Percentiles rank a stretch among this genome's conserved stretches.
Evolutionary conservation across 2,329 filamentous ascomycete genomes (phyloP).

Genomic region (Arthrinium puccinioides): DNA sequence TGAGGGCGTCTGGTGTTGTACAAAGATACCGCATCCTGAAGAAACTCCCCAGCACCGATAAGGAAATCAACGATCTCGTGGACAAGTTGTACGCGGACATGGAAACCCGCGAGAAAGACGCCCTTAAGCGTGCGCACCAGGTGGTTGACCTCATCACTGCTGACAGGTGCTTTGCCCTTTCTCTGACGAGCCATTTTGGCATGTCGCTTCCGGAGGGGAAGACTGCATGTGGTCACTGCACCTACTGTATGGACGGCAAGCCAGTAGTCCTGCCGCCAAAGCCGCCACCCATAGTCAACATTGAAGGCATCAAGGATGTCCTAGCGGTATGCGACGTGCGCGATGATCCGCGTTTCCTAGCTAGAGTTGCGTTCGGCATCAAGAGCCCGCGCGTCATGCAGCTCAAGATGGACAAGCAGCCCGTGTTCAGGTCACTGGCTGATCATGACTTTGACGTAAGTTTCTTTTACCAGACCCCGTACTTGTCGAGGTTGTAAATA

Average conservation of each 20-base stretch:
- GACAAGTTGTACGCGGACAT: slow-evolving; percentile 42
- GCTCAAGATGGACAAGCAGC: slow-evolving; percentile 36
- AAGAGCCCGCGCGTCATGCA: slow-evolving; percentile 45
- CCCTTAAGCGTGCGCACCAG: slow-evolving; percentile 39
- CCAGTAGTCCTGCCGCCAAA: slow-evolving; percentile 30
- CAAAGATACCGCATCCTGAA: slow-evolving; percentile 46
- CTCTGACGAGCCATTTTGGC: slow-evolving; percentile 50
- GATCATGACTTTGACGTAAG: slow-evolving; percentile 45
- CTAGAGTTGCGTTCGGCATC: slow-evolving; percentile 56
- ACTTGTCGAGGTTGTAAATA: slow-evolving; percentile 7
- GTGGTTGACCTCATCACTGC: slow-evolving; percentile 48
- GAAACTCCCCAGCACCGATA: slow-evolving; percentile 31
- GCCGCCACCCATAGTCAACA: slow-evolving; percentile 30
- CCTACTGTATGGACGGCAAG: slow-evolving; percentile 33
- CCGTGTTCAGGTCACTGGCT: slow-evolving; percentile 44
- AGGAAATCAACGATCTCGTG: slow-evolving; percentile 36
- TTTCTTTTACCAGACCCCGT: slow-evolving; percentile 4
- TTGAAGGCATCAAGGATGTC: slow-evolving; percentile 30
- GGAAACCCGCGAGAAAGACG: slow-evolving; percentile 43
- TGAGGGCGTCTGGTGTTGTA: slow-evolving; percentile 43
- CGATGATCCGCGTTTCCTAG: slow-evolving; percentile 52
- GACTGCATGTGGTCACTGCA: slow-evolving; percentile 47
- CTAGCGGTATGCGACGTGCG: slow-evolving; percentile 35
- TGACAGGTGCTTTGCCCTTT: slow-evolving; percentile 40
- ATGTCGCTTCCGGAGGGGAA: slow-evolving; percentile 37